Base-by-base conservation (phyloP, 2,329 filamentous ascomycete genomes). In the Penicillium expansum region DNA sequence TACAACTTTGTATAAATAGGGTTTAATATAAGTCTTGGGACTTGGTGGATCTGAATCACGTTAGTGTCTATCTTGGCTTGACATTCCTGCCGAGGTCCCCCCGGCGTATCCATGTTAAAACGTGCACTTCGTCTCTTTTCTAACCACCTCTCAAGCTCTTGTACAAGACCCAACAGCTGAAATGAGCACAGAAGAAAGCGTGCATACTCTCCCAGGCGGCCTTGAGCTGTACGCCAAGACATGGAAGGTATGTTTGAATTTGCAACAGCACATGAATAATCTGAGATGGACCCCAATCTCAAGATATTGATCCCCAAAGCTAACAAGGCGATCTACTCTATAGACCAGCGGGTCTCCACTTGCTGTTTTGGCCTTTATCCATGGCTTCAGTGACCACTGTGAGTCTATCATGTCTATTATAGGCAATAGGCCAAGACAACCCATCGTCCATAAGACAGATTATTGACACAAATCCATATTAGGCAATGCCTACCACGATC, bases 331-430 rank as follows among this genome's bases (percentile, higher is more conserved):
- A 32, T 27, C 30, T 22, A 44, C 29, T 14, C 1, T 27, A 37
- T 27, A 56, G 57, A 56, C 57, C 18, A 54, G 20, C 13, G 59
- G 30, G 50, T 29, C 48, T 24, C 74, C 82, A 54, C 83, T 82
- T 67, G 92, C 92, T 35, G 89, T 89, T 64, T 74, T 96, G 48
- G 80, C 94, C 67, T 89, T 95, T 74, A 78, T 97, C 61, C 92
- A 97, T 76, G 92, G 92, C 67, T 97, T 92, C 80, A 91, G 86
- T 73, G 92, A 96, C 74, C 91, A 95, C 74, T 80, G 80, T 80
- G 71, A 61, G 71, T 59, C 39, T 33, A 47, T 47, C 1, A 22
- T 33, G 18, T 47, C 18, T 20, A 24, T 29, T 16, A 30, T 13
- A 10, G 24, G 18, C 42, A 33, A 18, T 22, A 11, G 38, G 16